phyloP scores from a whole-genome alignment of 2,329 filamentous ascomycete genomes.

The Penicillium hesseltinei region DNA sequence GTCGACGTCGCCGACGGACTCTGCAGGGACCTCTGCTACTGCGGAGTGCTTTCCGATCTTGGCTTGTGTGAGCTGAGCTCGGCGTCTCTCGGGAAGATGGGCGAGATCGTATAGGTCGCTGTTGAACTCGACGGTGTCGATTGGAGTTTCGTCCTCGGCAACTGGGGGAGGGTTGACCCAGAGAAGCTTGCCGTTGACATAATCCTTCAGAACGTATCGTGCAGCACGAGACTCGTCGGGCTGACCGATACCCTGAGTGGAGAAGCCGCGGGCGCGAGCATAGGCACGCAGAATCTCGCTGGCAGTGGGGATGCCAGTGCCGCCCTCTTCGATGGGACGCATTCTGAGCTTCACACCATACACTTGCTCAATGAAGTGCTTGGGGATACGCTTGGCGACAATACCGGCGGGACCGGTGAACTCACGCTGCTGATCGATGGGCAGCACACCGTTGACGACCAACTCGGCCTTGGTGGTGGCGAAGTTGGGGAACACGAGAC shows the following conservation, averaged over 20 bases:
- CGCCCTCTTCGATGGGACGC: constrained; percentile 83
- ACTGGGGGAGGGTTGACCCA: constrained; percentile 83
- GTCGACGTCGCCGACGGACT: constrained; percentile 32
- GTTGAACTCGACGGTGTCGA: constrained; percentile 79
- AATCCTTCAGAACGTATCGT: constrained; percentile 89
- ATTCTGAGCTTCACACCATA: constrained; percentile 89
- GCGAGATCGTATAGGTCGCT: constrained; percentile 78
- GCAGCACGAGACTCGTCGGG: constrained; percentile 92
- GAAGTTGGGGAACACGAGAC: constrained; percentile 98
- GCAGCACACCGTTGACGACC: constrained; percentile 89
- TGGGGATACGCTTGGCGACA: constrained; percentile 80
- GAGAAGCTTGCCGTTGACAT: constrained; percentile 91
- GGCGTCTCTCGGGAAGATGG: constrained; percentile 79
- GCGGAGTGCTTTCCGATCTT: constrained; percentile 44
- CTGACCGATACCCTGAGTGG: constrained; percentile 82
- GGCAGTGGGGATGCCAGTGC: constrained; percentile 79
- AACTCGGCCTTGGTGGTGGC: constrained; percentile 94
- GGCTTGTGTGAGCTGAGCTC: constrained; percentile 55
- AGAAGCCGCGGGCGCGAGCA: constrained; percentile 84
- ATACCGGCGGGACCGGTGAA: constrained; percentile 83
- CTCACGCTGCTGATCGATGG: constrained; percentile 94
- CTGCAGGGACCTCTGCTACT: constrained; percentile 18
- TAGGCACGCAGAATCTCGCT: constrained; percentile 84
- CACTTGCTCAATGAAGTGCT: constrained; percentile 82
- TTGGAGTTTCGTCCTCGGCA: constrained; percentile 39